Base-by-base conservation (phyloP, 192 early-diverging fungal genomes). In the Phycomyces blakesleeanus region DNA sequence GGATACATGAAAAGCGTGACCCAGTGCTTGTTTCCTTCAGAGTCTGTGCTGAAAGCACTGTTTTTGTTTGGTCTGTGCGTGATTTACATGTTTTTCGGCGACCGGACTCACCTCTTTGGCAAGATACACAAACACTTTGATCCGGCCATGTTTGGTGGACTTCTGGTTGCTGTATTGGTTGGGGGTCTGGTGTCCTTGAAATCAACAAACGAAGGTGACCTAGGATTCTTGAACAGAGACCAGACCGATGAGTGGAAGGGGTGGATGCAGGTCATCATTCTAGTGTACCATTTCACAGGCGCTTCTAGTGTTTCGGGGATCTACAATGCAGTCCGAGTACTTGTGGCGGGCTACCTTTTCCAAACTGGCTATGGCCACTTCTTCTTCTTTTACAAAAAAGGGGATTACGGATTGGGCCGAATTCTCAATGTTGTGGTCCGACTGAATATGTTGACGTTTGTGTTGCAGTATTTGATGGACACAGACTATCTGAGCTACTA, bases 231-330 rank as follows among this genome's bases (percentile, higher is more conserved):
- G 56, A 87, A 84, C 72, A 83, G 91, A 25, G 78, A 85, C 52
- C 89, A 91, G 64, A 93, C 91, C 5, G 87, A 93, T 63, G 91
- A 93, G 71, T 93, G 91, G 91, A 90, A 89, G 63, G 91, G 91
- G 0, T 93, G 91, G 91, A 93, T 93, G 91, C 91, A 93, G 76
- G 63, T 91, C 0, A 57, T 81, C 20, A 84, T 88, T 49, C 72
- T 89, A 16, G 72, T 86, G 15, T 93, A 93, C 72, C 91, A 93
- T 70, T 82, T 83, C 59, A 76, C 81, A 41, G 88, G 85, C 18
- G 89, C 88, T 1, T 89, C 87, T 3, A 75, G 73, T 26, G 74
- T 83, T 12, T 61, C 83, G 1, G 77, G 73, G 0, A 87, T 93
- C 52, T 93, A 93, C 74, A 85, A 87, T 63, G 78, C 82, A 0